Evolutionary conservation across 148 eudicot species (phyloP), one percentile per base, ranked within the genome.

Genomic region (Camellia lanceoleosa): DNA sequence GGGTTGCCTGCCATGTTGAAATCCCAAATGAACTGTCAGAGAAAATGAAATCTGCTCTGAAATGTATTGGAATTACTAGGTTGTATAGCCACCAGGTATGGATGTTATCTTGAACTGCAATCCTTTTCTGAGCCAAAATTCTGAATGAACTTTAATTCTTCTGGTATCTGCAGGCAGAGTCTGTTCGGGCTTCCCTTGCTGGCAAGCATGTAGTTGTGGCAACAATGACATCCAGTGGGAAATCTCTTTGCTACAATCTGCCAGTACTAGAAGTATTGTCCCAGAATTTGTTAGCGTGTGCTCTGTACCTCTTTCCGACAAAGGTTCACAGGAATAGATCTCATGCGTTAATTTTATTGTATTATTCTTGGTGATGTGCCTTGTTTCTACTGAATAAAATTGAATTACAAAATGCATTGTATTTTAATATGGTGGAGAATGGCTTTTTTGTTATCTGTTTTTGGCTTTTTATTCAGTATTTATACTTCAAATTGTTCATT

Each of bases 201-300:
- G 95, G 95, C 60, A 88, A 86, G 86, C 88, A 90, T 89, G 97
- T 96, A 71, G 88, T 94, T 71, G 92, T 96, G 54, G 91, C 99
- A 69, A 96, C 99, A 81, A 86, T 90, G 92, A 94, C 98, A 84
- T 96, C 99, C 71, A 96, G 99, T 82, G 99, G 99, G 83, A 96
- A 96, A 86, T 96, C 99, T 84, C 99, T 96, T 83, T 96, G 99
- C 87, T 96, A 96, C 82, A 96, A 96, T 84, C 44, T 96, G 67
- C 99, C 99, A 78, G 98, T 96, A 72, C 78, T 96, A 60, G 97
- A 96, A 91, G 85, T 80, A 78, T 80, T 96, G 69, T 86, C 87
- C 47, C 92, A 92, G 70, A 80, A 94, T 87, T 70, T 81, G 68
- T 85, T 75, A 70, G 93, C 98, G 61, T 96, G 95, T 92, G 92